Evolutionary conservation across 1,284 basidiomycete species (phyloP).

Genomic region (Tausonia pullulans): DNA sequence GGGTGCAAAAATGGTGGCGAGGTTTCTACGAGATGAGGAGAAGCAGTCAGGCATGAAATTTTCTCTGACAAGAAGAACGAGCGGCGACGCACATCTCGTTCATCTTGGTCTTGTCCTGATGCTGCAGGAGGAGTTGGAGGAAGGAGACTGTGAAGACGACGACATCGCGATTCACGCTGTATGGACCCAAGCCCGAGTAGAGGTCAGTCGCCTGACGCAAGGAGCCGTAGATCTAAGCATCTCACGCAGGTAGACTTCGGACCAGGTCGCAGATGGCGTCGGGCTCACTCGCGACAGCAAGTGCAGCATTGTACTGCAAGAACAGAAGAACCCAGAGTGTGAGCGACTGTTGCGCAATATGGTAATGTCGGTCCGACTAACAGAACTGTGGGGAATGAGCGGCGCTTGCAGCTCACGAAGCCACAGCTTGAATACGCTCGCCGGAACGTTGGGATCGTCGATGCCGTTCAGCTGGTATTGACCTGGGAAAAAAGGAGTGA

Average conservation of each 20-base stretch:
- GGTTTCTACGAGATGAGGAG: constrained; percentile 34
- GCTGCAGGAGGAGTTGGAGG: constrained; percentile 7
- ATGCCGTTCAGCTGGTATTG: constrained; percentile 39
- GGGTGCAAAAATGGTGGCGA: constrained; percentile 76
- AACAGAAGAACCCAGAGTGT: background rate
- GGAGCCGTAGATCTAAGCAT: background rate
- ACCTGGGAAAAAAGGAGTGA: background rate
- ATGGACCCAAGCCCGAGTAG: background rate
- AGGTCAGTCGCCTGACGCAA: background rate
- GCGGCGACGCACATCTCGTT: no score
- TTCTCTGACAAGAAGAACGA: no score
- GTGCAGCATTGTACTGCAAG: background rate
- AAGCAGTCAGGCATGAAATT: no score
- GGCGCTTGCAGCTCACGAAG: constrained; percentile 79
- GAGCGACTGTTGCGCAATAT: background rate
- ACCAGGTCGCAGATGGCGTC: constrained; percentile 5
- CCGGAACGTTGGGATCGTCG: constrained; percentile 76
- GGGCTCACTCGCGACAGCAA: background rate
- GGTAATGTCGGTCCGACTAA: constrained; percentile 14
- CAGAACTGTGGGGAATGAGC: constrained; percentile 52
- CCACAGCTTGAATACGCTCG: constrained; percentile 82
- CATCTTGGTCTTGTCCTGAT: constrained; percentile 9
- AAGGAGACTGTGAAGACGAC: constrained; percentile 10
- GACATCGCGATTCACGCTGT: constrained; percentile 10
- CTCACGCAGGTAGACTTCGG: constrained; percentile 3